A percentile compares a stretch with the other conserved stretches of the same genome.
phyloP scores from a whole-genome alignment of 371 early-diverging fungal genomes.

The Spiromyces aspiralis region DNA sequence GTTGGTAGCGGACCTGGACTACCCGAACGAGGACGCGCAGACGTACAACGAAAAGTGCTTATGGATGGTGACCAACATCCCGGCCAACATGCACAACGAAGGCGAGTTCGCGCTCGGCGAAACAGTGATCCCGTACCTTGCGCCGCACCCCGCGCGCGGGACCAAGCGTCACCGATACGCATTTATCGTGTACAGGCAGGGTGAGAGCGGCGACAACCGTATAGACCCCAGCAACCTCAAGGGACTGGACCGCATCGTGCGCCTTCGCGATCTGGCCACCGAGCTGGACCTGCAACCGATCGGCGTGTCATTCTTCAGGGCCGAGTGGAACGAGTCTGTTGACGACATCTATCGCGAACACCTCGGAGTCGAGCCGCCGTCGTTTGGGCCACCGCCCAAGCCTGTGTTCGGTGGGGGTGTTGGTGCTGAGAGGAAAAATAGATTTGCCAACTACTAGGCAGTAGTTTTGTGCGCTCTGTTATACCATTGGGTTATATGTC shows the following conservation, averaged over 20 bases:
- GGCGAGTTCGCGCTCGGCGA: constrained; percentile 26
- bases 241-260: constrained; percentile 27
- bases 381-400: constrained; percentile 9
- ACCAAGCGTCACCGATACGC: constrained; percentile 66
- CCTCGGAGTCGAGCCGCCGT: constrained; percentile 21
- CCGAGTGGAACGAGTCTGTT: constrained; percentile 54
- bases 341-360: constrained; percentile 47
- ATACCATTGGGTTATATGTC: no score
- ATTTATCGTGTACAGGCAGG: constrained; percentile 49
- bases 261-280: constrained; percentile 31
- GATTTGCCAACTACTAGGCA: no score
- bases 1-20: constrained; percentile 56
- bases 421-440: not conserved
- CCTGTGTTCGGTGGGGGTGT: not conserved
- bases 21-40: constrained; percentile 38
- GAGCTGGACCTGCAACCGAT: constrained; percentile 29
- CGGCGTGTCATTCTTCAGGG: constrained; percentile 58
- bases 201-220: constrained; percentile 36
- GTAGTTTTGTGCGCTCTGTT: no score
- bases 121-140: constrained; percentile 45
- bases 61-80: constrained; percentile 49
- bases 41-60: constrained; percentile 50
- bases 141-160: constrained; percentile 70
- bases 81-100: constrained; percentile 18
- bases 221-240: constrained; percentile 26